Base-by-base conservation (phyloP, 371 early-diverging fungal genomes). In the Mucor velutinosus region DNA sequence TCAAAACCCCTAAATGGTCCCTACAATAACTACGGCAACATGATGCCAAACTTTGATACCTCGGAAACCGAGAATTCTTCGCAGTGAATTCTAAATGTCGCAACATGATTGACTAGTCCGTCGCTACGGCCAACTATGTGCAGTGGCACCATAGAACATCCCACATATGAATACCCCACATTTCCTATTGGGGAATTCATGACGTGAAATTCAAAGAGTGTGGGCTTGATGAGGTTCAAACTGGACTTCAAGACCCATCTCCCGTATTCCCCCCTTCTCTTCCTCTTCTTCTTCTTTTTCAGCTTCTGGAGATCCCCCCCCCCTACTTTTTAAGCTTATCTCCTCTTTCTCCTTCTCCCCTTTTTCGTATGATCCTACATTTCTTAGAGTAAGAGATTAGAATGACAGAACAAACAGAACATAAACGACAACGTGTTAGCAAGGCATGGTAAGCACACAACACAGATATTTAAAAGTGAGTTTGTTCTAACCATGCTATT, bases 401-500 rank as follows among this genome's bases (percentile, higher is more conserved):
- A 62, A 63, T 53, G 59, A 51, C 59, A 17, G 59, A 45, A 21
- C 60, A 37, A 29, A 12, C 70, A n/a, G 74, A 70, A 58, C 58
- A 60, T 55, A 82, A 82, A 65, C 70, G 82, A 56, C 82, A 82
- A 60, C 72, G 82, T 35, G 82, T 82, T n/a, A 79, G 79, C 62
- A 76, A 76, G 56, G 82, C 82, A 23, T 81, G 82, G 81, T 81
- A 68, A 74, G 39, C n/a, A 41, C 10, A n/a, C 10, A n/a, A 32
- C 25, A 41, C 12, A 15, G n/a, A 25, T 21, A 7, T 23, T 30
- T 37, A 49, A 29, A 25, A 56, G 27, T 7, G 53, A 29, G 29
- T 65, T 61, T 33, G 25, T 53, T n/a, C 43, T 37, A 19, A 43
- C 19, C 19, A 7, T 37, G 67, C 30, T 39, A 39, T 55, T 35